A percentile compares a stretch with the other conserved stretches of the same genome.
Conservation (phyloP, 179 eudicot species). For the Vitellaria paradoxa region DNA sequence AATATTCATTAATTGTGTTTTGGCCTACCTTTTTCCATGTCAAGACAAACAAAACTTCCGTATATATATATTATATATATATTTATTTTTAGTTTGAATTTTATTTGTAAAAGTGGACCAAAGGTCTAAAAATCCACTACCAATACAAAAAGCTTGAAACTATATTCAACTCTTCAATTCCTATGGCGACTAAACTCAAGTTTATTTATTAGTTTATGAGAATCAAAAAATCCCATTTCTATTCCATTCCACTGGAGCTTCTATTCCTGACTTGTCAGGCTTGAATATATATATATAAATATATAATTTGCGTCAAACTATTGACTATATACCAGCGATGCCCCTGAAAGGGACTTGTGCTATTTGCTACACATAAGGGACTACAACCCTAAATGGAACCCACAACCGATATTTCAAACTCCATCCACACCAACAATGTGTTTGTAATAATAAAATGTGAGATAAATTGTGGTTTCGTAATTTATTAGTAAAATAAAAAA, state of each 20-base stretch:
- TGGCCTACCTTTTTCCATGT: constrained; percentile 8
- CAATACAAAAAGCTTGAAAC: constrained; percentile 9
- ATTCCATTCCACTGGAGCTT: constrained; percentile 82
- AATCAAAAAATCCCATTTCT: constrained; percentile 56
- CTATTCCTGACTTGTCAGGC: constrained; percentile 95
- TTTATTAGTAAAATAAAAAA: too few species aligned
- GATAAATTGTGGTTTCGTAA: too few species aligned
- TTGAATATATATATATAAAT: constrained; percentile 2
- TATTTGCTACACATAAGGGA: neutral
- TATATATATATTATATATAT: neutral
- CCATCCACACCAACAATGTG: neutral
- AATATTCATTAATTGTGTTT: constrained; percentile 7
- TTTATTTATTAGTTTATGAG: constrained; percentile 21
- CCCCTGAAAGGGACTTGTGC: neutral
- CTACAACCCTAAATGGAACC: neutral
- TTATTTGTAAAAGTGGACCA: constrained; percentile 21
- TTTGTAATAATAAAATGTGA: too few species aligned
- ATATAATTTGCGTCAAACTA: neutral
- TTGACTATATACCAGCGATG: neutral
- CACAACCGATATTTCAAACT: constrained; percentile 3
- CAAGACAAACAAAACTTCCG: constrained; percentile 54
- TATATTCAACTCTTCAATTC: constrained; percentile 6
- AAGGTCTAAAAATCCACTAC: neutral
- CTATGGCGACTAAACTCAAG: neutral
- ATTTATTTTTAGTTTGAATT: constrained; percentile 18